A percentile compares a stretch with the other conserved stretches of the same genome.
These are phyloP conservation scores for Hymenochaete sp. DNA, from an alignment of 1,284 basidiomycete genomes.

Conservation along the genomic window DNA sequence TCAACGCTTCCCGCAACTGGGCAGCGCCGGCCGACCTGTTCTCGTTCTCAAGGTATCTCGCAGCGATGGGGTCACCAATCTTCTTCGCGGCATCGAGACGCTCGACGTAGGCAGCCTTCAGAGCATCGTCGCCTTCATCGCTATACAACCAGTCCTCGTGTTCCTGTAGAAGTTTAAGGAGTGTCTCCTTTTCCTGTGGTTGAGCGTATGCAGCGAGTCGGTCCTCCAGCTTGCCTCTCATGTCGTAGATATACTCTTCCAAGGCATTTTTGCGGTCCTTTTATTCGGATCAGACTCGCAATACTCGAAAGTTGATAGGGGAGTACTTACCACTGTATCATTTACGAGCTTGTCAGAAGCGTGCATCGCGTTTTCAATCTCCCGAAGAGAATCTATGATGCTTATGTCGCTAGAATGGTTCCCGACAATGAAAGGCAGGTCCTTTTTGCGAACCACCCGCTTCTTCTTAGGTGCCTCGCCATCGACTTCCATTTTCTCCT, in stretches of 20 bases:
- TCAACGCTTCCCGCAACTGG: slow-evolving; percentile 76
- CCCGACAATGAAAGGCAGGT: slow-evolving; percentile 62
- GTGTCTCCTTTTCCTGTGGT: slow-evolving; percentile 65
- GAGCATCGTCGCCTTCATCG: slow-evolving; percentile 91
- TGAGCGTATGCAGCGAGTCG: slow-evolving; percentile 71
- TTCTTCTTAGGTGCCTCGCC: slow-evolving; percentile 68
- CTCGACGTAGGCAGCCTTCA: slow-evolving; percentile 81
- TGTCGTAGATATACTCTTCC: slow-evolving; percentile 96
- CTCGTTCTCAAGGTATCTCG: slow-evolving; percentile 75
- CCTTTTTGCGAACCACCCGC: slow-evolving; percentile 72
- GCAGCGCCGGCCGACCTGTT: slow-evolving; percentile 66
- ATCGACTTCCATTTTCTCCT: slow-evolving; percentile 58
- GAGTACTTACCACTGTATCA: slow-evolving; percentile 75
- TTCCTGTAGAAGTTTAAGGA: slow-evolving; percentile 60
- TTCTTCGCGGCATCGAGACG: slow-evolving; percentile 74
- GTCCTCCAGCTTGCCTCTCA: slow-evolving; percentile 83
- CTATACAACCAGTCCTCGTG: slow-evolving; percentile 94
- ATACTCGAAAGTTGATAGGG: slow-evolving; percentile 1
- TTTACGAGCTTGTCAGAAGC: slow-evolving; percentile 86
- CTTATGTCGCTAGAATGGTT: slow-evolving; percentile 56
- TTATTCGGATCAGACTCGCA: slow-evolving; percentile 9
- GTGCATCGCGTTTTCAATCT: slow-evolving; percentile 82
- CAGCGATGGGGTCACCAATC: slow-evolving; percentile 76
- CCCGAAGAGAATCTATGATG: slow-evolving; percentile 57
- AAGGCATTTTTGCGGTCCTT: slow-evolving; percentile 94